These are phyloP conservation scores for Thyridium curvatum DNA, from an alignment of 2,329 filamentous ascomycete species.

Conservation along the genomic window DNA sequence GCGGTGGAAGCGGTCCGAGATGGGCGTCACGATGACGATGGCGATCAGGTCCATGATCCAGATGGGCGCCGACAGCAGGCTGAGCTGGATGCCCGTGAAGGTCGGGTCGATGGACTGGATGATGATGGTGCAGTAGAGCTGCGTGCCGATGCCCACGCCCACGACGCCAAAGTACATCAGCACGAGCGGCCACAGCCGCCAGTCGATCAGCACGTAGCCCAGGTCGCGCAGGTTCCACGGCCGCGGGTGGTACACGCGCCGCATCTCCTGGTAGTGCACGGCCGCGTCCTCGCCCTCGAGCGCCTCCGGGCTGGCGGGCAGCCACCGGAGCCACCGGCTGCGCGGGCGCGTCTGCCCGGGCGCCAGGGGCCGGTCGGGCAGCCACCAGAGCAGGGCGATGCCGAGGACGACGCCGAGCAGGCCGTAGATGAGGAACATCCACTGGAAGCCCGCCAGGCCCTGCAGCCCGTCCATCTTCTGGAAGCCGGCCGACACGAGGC, in stretches of 20 bases:
- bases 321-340: slow-evolving; percentile 51
- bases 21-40: slow-evolving; percentile 76
- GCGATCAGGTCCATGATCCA: slow-evolving; percentile 91
- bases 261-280: slow-evolving; percentile 78
- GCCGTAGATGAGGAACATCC: slow-evolving; percentile 91
- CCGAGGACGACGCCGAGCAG: slow-evolving; percentile 68
- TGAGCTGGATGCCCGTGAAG: slow-evolving; percentile 69
- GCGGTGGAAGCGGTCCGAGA: slow-evolving; percentile 81
- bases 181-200: slow-evolving; percentile 79
- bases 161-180: slow-evolving; percentile 96
- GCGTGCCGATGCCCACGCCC: slow-evolving; percentile 84
- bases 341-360: slow-evolving; percentile 56
- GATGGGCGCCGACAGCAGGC: slow-evolving; percentile 81
- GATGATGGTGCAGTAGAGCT: slow-evolving; percentile 83
- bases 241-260: slow-evolving; percentile 69
- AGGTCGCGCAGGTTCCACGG: slow-evolving; percentile 71
- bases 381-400: slow-evolving; percentile 76
- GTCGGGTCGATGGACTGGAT: slow-evolving; percentile 70
- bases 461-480: slow-evolving; percentile 79
- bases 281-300: slow-evolving; percentile 70
- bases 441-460: slow-evolving; percentile 76
- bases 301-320: slow-evolving; percentile 65
- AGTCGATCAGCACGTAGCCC: slow-evolving; percentile 66
- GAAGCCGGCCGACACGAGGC: slow-evolving; percentile 84
- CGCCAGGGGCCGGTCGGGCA: slow-evolving; percentile 73